phyloP scores from a whole-genome alignment of 164 flowering plant genomes.

The Liriodendron chinense region DNA sequence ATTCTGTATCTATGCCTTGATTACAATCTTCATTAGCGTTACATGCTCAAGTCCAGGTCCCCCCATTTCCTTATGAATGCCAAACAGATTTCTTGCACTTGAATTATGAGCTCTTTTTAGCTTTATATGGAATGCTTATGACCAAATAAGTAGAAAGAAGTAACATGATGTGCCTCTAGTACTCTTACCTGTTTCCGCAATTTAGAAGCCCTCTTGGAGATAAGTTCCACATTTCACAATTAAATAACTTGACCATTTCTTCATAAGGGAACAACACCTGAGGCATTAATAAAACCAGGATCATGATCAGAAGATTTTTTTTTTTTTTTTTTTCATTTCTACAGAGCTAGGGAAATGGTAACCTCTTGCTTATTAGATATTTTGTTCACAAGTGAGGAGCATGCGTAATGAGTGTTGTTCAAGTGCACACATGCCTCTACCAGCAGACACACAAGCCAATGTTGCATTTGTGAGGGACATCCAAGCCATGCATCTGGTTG shows the following conservation, averaged over 20 bases:
- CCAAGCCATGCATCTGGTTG: background rate
- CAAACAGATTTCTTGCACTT: background rate
- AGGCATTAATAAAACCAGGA: slow-evolving; percentile 4
- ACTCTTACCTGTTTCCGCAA: slow-evolving; percentile 81
- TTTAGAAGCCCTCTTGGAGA: slow-evolving; percentile 82
- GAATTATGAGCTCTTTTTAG: background rate
- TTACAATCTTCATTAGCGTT: background rate
- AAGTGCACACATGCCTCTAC: background rate
- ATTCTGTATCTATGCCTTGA: background rate
- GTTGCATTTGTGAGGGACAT: background rate
- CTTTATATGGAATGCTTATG: background rate
- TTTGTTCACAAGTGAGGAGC: background rate
- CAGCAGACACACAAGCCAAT: background rate
- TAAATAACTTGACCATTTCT: slow-evolving; percentile 63
- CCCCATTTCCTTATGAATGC: background rate
- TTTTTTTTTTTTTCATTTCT: slow-evolving; percentile 3
- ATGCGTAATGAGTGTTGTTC: no score
- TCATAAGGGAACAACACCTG: slow-evolving; percentile 89
- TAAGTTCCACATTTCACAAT: slow-evolving; percentile 46
- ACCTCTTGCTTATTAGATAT: background rate
- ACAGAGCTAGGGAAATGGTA: slow-evolving; percentile 3
- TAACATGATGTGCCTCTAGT: background rate
- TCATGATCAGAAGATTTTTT: background rate
- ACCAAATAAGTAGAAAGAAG: background rate
- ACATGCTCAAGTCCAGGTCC: background rate